Base-by-base conservation (phyloP, 768 basidiomycete genomes). In the Amanita rimosa region DNA sequence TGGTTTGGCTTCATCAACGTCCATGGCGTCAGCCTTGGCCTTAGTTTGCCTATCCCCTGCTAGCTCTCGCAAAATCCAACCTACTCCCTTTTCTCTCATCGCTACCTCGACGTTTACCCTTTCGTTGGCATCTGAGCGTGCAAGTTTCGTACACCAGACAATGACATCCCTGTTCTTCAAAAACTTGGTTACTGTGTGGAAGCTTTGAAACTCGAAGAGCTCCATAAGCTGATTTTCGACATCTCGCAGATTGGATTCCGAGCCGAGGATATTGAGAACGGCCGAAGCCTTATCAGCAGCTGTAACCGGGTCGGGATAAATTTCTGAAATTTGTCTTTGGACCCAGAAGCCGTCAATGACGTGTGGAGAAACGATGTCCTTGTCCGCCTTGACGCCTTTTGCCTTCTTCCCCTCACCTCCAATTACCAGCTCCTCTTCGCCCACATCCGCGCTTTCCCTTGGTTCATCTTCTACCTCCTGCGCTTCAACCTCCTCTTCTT, bases 281-380 rank as follows among this genome's bases (percentile, higher is more conserved):
- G 82, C 68, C 1, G 84, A 69, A 0, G 96, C 88, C 58, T 98
- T 94, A 65, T 91, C 87, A 49, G 92, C 85, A 2, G 93, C 88
- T 13, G 91, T 96, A 58, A 92, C 85, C 2, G 96, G 89, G 61
- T 99, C 96, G 4, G 94, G 77, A 59, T 96, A 97, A 11, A 92
- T 74, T 60, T 90, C 83, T 0, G 88, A 79, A 44, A 98, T 83
- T 51, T 95, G 86, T 1, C 94, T 84, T 60, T 99, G 96, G 0
- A 99, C 90, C 94, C 94, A 99, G 79, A 98, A 98, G 22, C 80
- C 95, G 62, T 99, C 95, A 58, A 99, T 83, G 44, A 83, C 75
- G 53, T 96, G 91, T 0, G 93, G 92, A 0, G 91, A 83, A 35
- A 98, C 83, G 46, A 81, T 68, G 56, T 90, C 88, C 56, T 83